Conservation (phyloP, 768 basidiomycete genomes). For the Amyloporia xantha region DNA sequence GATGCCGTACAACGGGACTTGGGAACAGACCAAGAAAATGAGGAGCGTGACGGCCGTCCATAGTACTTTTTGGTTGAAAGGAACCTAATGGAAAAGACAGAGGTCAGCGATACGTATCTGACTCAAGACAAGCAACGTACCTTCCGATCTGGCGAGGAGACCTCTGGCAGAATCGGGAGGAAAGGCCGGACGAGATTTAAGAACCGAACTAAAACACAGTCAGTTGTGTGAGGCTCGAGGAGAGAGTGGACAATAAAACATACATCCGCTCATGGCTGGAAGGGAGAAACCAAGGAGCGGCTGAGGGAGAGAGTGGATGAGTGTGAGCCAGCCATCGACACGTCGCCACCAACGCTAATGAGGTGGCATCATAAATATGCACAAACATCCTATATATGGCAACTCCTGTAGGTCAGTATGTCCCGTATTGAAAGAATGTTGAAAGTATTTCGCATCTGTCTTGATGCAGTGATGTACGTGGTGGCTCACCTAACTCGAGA, state of each 20-base stretch:
- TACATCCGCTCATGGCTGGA: slow-evolving; percentile 68
- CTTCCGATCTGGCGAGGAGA: slow-evolving; percentile 96
- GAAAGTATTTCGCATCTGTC: too few species aligned
- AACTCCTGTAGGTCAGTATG: too few species aligned
- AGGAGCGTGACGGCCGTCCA: slow-evolving; percentile 99
- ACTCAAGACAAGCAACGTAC: slow-evolving; percentile 34
- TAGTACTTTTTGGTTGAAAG: slow-evolving; percentile 97
- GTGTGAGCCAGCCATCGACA: slow-evolving; percentile 8
- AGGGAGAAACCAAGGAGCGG: slow-evolving; percentile 23
- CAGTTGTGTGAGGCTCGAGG: not conserved
- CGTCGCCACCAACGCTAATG: slow-evolving; percentile 19
- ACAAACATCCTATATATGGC: too few species aligned
- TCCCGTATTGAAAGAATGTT: too few species aligned
- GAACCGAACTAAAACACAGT: slow-evolving; percentile 68
- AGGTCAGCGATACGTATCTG: not conserved
- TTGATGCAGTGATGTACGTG: too few species aligned
- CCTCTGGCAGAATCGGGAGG: slow-evolving; percentile 93
- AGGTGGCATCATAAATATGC: slow-evolving; percentile 21
- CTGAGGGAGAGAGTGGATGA: slow-evolving; percentile 5
- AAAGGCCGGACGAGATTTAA: slow-evolving; percentile 97
- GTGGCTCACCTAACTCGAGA: too few species aligned
- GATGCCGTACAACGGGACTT: slow-evolving; percentile 98
- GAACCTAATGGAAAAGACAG: slow-evolving; percentile 63
- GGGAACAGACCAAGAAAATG: slow-evolving; percentile 99
- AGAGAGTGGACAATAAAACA: not conserved